phyloP scores from a whole-genome alignment of 495 filamentous ascomycete genomes.

The Neurospora sp. region DNA sequence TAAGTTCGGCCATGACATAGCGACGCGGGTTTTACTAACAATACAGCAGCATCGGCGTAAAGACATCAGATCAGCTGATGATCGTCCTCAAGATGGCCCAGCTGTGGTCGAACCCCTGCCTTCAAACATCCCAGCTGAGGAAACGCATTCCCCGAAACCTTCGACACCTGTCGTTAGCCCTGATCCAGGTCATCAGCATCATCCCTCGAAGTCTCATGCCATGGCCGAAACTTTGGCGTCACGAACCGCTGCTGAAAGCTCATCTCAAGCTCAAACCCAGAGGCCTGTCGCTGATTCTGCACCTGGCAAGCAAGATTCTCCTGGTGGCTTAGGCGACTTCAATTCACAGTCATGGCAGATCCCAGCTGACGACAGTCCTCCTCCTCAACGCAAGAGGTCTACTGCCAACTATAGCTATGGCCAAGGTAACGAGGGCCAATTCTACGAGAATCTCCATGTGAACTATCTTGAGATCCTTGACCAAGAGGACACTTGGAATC shows the following conservation, averaged over 20 bases:
- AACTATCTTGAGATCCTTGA: background rate
- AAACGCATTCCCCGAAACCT: background rate
- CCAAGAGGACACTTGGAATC: background rate
- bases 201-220: background rate
- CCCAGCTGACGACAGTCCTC: background rate
- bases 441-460: background rate
- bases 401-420: background rate
- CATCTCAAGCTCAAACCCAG: background rate
- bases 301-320: background rate
- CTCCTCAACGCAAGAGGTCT: background rate
- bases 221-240: background rate
- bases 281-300: background rate
- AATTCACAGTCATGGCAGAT: background rate
- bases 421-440: background rate
- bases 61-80: background rate
- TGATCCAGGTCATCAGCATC: background rate
- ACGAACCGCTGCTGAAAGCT: background rate
- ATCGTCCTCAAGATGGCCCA: background rate
- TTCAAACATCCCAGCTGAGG: background rate
- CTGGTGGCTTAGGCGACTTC: background rate
- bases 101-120: background rate
- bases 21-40: background rate
- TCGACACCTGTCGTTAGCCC: background rate
- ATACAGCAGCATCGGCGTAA: background rate
- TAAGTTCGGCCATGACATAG: background rate